Base-by-base conservation (phyloP, 2,329 filamentous ascomycete genomes). In the Epichloe gansuensis region DNA sequence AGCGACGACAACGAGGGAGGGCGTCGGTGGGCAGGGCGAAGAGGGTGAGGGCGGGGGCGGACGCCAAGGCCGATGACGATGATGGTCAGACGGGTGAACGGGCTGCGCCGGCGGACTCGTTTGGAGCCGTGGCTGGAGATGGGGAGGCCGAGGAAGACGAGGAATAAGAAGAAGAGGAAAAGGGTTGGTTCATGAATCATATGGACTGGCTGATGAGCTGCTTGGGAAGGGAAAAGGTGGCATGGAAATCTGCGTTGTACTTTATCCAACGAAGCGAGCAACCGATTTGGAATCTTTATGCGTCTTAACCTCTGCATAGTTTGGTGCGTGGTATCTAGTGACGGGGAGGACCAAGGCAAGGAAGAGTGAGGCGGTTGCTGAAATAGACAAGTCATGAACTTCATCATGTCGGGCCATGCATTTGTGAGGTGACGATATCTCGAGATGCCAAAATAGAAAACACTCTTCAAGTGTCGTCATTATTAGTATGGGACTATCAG, bases 1-100 rank as follows among this genome's bases (percentile, higher is more conserved):
- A 68, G 65, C 28, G 65, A 67, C 21, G 64, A 67, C 5, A 67
- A 71, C 1, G 60, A 63, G 11, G 69, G 6, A 58, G 70, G 49
- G 68, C 68, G 51, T 67, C 61, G 46, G 45, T 72, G 3, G 70
- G 69, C 11, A 58, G 59, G 55, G 57, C 56, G 45, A 60, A 56
- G 46, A 55, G 57, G 48, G 53, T 48, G 34, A 53, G 48, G 17
- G 11, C 42, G 43, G 31, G 50, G n/a, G 42, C 6, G 38, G 37
- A 6, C 11, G 21, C 23, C 11, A 31, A 46, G 21, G 37, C 28
- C 4, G 21, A 43, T 21, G 39, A 53, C 31, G 11, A 28, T 17
- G 37, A 35, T 4, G 11, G 43, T n/a, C 11, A 8, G 3, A 21
- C 41, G 11, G 17, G 8, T 23, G 34, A 35, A 12, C 34, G 12